Conservation (phyloP, 345 rosid species). For the Garcia nutans region DNA sequence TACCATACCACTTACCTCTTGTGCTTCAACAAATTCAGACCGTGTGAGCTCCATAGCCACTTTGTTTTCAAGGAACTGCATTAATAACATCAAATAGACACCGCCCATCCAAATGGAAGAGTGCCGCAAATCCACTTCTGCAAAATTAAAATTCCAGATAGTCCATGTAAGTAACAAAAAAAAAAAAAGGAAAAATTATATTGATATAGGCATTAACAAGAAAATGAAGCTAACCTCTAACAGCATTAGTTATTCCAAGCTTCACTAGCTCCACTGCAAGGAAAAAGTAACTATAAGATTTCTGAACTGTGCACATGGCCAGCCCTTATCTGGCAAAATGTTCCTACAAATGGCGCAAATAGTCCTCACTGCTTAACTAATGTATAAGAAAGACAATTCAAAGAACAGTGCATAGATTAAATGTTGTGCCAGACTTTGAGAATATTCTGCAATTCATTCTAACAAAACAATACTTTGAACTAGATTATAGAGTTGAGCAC, state of each 20-base stretch:
- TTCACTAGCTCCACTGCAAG: conserved; percentile 74
- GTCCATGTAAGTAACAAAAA: conserved; percentile 14
- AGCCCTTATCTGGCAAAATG: conserved; percentile 1
- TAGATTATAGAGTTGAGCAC: not conserved
- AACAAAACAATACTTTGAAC: not conserved
- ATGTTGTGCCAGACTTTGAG: no score
- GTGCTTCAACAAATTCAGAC: conserved; percentile 88
- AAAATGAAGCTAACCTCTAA: conserved; percentile 53
- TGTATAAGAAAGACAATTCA: conserved; percentile 7
- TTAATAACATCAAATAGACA: conserved; percentile 78
- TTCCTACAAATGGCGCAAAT: not conserved
- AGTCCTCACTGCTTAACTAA: not conserved
- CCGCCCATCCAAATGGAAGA: conserved; percentile 98
- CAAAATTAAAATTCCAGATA: conserved; percentile 22
- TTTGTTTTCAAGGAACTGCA: conserved; percentile 97
- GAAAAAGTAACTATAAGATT: conserved; percentile 25
- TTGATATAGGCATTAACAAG: conserved; percentile 10
- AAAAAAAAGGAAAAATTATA: conserved; percentile 15
- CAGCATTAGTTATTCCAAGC: conserved; percentile 81
- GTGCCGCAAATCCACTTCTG: conserved; percentile 89
- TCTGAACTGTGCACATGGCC: conserved; percentile 1
- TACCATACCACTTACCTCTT: conserved; percentile 54
- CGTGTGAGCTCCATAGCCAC: conserved; percentile 96
- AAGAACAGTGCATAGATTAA: not conserved
- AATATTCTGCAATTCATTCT: not conserved